Evolutionary conservation across 1,284 basidiomycete species (phyloP).

Genomic region (Cryptococcus floricola): DNA sequence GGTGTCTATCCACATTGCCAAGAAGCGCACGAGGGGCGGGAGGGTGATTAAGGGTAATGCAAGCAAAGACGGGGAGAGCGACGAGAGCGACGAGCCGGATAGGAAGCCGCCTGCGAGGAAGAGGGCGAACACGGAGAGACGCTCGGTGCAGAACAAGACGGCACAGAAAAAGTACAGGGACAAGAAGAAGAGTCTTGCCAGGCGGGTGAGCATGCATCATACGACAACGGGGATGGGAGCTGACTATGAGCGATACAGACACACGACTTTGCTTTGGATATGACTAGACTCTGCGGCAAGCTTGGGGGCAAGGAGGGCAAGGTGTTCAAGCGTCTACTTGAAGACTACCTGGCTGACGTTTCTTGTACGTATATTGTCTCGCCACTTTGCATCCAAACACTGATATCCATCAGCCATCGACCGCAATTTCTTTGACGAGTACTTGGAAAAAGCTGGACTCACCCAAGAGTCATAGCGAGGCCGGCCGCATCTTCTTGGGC

Average conservation of each 20-base stretch:
- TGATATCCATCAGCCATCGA: too few relatives aligned
- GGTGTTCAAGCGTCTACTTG: not conserved
- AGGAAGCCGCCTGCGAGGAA: not conserved
- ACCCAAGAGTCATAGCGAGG: not conserved
- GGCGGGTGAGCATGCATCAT: not conserved
- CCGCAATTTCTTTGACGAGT: not conserved
- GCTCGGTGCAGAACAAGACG: constrained; percentile 8
- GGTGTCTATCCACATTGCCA: too few relatives aligned
- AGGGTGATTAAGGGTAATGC: not conserved
- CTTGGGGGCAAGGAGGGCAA: not conserved
- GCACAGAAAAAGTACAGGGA: constrained; percentile 12
- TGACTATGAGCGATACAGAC: not conserved
- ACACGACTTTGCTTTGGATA: not conserved
- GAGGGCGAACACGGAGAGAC: not conserved
- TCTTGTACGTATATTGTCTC: not conserved
- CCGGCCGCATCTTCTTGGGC: not conserved
- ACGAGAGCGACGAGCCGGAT: not conserved
- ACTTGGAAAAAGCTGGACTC: not conserved
- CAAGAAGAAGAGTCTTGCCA: constrained; percentile 5
- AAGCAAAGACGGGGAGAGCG: not conserved
- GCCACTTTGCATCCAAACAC: too few relatives aligned
- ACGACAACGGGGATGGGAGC: not conserved
- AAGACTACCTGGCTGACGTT: not conserved
- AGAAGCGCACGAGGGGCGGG: too few relatives aligned
- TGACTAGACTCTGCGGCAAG: not conserved